phyloP scores from a whole-genome alignment of 768 basidiomycete genomes.

The Chalciporus sphaerocephalus region DNA sequence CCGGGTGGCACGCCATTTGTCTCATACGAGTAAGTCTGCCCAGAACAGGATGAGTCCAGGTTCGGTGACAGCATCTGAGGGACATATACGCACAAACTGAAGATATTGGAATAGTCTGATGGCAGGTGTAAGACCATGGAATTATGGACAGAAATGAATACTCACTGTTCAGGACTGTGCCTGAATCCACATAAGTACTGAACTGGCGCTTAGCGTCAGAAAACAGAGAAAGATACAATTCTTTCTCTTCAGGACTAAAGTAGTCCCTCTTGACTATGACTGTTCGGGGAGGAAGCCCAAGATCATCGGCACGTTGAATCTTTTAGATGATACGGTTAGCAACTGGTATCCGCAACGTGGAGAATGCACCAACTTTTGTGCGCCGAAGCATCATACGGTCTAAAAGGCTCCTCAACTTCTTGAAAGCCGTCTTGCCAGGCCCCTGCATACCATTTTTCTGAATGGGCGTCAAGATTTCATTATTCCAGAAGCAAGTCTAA shows the following conservation, averaged over 20 bases:
- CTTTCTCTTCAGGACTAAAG: slow-evolving; percentile 97
- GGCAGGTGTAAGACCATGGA: slow-evolving; percentile 3
- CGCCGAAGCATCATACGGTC: slow-evolving; percentile 95
- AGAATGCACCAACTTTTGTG: slow-evolving; percentile 55
- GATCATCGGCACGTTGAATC: slow-evolving; percentile 93
- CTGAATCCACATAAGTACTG: slow-evolving; percentile 82
- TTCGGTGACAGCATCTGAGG: background rate
- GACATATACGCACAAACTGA: slow-evolving; percentile 55
- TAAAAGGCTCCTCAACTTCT: slow-evolving; percentile 83
- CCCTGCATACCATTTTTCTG: slow-evolving; percentile 84
- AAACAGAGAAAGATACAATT: slow-evolving; percentile 87
- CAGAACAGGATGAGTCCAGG: slow-evolving; percentile 14
- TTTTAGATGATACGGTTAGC: slow-evolving; percentile 26
- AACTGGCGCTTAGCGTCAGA: slow-evolving; percentile 92
- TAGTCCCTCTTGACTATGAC: slow-evolving; percentile 85
- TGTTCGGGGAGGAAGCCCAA: slow-evolving; percentile 89
- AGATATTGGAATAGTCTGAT: slow-evolving; percentile 85
- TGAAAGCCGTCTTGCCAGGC: slow-evolving; percentile 79
- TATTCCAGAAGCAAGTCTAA: slow-evolving; percentile 95
- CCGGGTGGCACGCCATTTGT: slow-evolving; percentile 93
- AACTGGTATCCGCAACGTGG: background rate
- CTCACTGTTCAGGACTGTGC: slow-evolving; percentile 90
- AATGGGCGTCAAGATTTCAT: slow-evolving; percentile 93
- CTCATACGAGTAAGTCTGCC: slow-evolving; percentile 88
- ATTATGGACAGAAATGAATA: slow-evolving; percentile 10